Evolutionary conservation across 1,284 basidiomycete genomes (phyloP).

Genomic region (Gomphus bonarii): DNA sequence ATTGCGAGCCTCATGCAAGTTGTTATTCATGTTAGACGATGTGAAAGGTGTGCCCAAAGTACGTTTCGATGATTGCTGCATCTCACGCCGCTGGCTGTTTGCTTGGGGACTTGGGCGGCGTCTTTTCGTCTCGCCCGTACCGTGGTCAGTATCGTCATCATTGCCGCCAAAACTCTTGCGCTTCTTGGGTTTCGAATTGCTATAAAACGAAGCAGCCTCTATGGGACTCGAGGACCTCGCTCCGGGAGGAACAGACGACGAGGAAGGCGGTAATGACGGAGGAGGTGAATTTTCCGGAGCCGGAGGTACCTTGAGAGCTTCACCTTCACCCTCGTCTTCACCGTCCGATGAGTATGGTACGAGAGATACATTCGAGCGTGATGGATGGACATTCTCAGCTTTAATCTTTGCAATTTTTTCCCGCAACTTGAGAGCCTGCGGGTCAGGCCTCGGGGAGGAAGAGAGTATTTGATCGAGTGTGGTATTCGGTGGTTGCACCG

Average conservation of each 20-base stretch:
- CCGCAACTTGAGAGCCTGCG: neutral
- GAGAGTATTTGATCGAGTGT: neutral
- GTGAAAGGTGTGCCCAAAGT: constrained; percentile 24
- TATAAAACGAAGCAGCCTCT: constrained; percentile 11
- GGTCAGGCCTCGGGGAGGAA: neutral
- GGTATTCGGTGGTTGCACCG: neutral
- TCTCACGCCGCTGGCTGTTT: neutral
- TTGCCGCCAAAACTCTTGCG: constrained; percentile 29
- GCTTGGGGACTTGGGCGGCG: neutral
- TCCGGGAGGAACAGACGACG: constrained; percentile 10
- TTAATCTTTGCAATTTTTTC: constrained; percentile 2
- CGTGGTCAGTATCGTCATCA: constrained; percentile 18
- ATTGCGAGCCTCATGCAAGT: constrained; percentile 15
- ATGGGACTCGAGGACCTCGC: constrained; percentile 4
- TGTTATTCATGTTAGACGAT: constrained; percentile 25
- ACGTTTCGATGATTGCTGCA: neutral
- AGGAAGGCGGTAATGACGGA: constrained; percentile 16
- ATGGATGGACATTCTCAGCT: constrained; percentile 25
- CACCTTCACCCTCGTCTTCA: constrained; percentile 37
- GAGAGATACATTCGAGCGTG: constrained; percentile 22
- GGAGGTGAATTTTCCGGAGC: constrained; percentile 11
- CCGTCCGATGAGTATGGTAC: constrained; percentile 21
- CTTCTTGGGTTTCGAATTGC: constrained; percentile 23
- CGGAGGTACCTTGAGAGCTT: constrained; percentile 17
- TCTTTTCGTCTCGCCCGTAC: constrained; percentile 1